Conservation (phyloP, 352 stramenopile species). For the Phytophthora tentaculata region DNA sequence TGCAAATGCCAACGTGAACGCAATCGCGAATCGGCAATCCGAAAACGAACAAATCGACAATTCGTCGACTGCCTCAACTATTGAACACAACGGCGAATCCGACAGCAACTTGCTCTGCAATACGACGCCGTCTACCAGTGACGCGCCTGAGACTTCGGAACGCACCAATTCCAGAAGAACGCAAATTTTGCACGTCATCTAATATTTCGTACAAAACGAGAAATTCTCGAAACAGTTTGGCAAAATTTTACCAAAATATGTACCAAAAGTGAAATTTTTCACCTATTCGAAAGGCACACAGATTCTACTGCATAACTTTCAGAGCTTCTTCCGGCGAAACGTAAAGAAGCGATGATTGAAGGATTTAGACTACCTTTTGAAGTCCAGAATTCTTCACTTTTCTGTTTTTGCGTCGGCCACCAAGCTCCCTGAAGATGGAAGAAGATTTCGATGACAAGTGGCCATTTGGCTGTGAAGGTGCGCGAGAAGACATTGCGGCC, state of each 20-base stretch:
- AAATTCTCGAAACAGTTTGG: no score
- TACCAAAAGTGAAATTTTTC: no score
- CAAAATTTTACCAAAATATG: no score
- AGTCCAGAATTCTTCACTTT: neutral
- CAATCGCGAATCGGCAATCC: constrained; percentile 25
- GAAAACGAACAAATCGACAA: neutral
- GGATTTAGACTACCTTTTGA: neutral
- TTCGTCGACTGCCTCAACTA: constrained; percentile 1
- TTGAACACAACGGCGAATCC: neutral
- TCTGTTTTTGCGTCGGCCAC: neutral
- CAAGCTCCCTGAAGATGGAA: neutral
- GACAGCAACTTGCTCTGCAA: constrained; percentile 15
- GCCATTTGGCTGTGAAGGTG: constrained; percentile 7
- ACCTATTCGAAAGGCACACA: no score
- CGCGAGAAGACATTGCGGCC: neutral
- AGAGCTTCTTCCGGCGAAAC: no score
- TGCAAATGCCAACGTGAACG: constrained; percentile 22
- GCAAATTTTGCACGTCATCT: constrained; percentile 7
- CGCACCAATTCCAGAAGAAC: constrained; percentile 17
- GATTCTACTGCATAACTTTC: no score
- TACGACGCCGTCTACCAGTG: constrained; percentile 11
- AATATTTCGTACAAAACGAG: constrained; percentile 2
- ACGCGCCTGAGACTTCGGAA: constrained; percentile 17
- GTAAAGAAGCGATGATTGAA: no score
- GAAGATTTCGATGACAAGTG: constrained; percentile 13